Percentiles rank a stretch among this genome's conserved stretches.
phyloP scores from a whole-genome alignment of 2,329 filamentous ascomycete species.

The Diaporthe eres region DNA sequence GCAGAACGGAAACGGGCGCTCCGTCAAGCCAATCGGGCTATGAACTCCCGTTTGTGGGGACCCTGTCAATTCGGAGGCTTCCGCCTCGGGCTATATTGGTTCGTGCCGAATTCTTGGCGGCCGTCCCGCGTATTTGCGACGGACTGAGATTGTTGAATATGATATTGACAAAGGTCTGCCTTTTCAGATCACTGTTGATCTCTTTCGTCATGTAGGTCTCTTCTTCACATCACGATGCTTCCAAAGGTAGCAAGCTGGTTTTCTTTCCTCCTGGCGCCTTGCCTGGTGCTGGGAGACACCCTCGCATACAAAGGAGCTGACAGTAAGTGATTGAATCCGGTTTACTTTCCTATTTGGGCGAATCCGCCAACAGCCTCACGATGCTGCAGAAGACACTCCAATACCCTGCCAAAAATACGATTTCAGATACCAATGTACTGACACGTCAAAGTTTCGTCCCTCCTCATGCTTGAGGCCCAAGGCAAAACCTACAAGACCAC shows the following conservation, averaged over 20 bases:
- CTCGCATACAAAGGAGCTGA: conserved; percentile 77
- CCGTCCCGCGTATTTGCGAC: not conserved
- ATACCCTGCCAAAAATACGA: too few relatives aligned
- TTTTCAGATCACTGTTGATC: too few relatives aligned
- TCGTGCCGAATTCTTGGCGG: conserved; percentile 12
- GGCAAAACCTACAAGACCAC: conserved; percentile 73
- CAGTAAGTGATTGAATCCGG: conserved; percentile 49
- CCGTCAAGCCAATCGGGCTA: conserved; percentile 16
- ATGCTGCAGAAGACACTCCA: not conserved
- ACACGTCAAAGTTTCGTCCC: conserved; percentile 66
- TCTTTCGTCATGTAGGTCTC: not conserved
- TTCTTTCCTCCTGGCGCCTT: conserved; percentile 9
- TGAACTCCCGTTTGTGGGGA: conserved; percentile 4
- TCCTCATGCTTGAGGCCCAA: conserved; percentile 72
- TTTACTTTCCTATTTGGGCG: not conserved
- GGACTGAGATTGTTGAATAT: not conserved
- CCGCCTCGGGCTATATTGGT: conserved; percentile 15
- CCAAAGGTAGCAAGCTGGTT: conserved; percentile 8
- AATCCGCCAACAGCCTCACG: too few relatives aligned
- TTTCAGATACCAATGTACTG: not conserved
- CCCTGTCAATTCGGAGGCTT: not conserved
- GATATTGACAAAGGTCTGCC: not conserved
- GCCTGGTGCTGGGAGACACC: conserved; percentile 44
- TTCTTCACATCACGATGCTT: not conserved
- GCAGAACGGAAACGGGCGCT: not conserved